Evolutionary conservation across 2,329 filamentous ascomycete genomes (phyloP), one percentile per base, ranked within the genome.

Genomic region (Onygena corvina): DNA sequence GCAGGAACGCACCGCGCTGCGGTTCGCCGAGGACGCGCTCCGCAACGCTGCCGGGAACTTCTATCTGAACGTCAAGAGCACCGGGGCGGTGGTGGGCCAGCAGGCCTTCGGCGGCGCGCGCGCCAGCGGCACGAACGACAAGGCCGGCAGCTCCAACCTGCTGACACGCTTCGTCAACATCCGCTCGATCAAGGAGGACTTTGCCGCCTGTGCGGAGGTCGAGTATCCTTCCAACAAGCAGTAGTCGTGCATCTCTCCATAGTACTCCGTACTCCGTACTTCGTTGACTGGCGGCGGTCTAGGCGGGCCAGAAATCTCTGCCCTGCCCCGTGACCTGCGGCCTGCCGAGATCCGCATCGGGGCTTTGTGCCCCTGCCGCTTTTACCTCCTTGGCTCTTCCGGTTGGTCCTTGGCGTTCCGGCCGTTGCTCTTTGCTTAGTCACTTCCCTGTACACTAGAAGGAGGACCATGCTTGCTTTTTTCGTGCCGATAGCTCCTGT

Each of bases 111-210:
- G 81, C 16, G 81, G 81, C 47, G 75, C 79, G 11, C 71, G 82
- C 54, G 80, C 79, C 4, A 81, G 77, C 53, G 81, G 81, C 20
- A 85, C 81, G 18, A 84, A 85, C 62, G 82, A 85, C 67, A 85
- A 85, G 73, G 80, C 81, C 12, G 81, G 81, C 30, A 82, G 79
- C 59, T 66, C 72, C 56, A 79, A 78, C 64, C 64, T 84, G 54
- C 64, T 85, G 57, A 74, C 71, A 50, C 72, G 81, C 44, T 85
- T 84, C 62, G 79, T 83, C 49, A 84, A 79, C 64, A 67, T 77
- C 60, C 71, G 81, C 54, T 79, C 77, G 36, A 76, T 85, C 60
- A 85, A 85, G 77, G 84, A 88, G 73, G 84, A 87, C 71, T 88
- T 86, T 59, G 68, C n/a, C 70, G 53, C 69, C 77, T 2, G 81